Evolutionary conservation across 306 rosid species (phyloP).

Genomic region (Comarum palustre): DNA sequence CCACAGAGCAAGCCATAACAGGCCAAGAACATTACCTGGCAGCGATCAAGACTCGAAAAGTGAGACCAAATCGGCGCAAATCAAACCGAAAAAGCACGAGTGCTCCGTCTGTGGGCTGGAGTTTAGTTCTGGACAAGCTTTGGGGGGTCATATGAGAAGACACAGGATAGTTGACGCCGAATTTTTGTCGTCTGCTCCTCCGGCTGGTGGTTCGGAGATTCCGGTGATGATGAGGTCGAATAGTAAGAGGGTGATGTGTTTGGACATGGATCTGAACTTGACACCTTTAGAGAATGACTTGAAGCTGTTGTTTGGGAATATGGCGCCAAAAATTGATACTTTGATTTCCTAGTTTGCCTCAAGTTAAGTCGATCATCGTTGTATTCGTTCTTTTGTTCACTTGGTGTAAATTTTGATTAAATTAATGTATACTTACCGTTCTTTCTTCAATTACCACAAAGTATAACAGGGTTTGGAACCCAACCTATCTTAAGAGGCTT

Average conservation of each 20-base stretch:
- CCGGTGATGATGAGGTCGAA: constrained; percentile 56
- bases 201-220: constrained; percentile 16
- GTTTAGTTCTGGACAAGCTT: constrained; percentile 70
- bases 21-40: constrained; percentile 8
- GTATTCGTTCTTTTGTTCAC: not conserved
- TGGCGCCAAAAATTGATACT: constrained; percentile 43
- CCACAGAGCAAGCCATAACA: constrained; percentile 79
- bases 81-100: constrained; percentile 42
- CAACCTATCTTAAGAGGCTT: no score
- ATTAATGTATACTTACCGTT: not conserved
- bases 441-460: no score
- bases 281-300: constrained; percentile 83
- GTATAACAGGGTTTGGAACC: no score
- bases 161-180: constrained; percentile 31
- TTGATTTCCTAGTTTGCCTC: constrained; percentile 22
- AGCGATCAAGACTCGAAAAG: constrained; percentile 15
- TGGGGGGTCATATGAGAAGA: constrained; percentile 87
- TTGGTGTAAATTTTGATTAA: not conserved
- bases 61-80: not conserved
- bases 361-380: not conserved
- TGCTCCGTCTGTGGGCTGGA: constrained; percentile 60
- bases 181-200: not conserved
- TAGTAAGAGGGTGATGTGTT: constrained; percentile 39
- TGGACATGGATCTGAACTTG: constrained; percentile 59
- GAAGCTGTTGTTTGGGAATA: constrained; percentile 53